Evolutionary conservation across 2,329 filamentous ascomycete species (phyloP).

Genomic region (Juglanconis oblonga): DNA sequence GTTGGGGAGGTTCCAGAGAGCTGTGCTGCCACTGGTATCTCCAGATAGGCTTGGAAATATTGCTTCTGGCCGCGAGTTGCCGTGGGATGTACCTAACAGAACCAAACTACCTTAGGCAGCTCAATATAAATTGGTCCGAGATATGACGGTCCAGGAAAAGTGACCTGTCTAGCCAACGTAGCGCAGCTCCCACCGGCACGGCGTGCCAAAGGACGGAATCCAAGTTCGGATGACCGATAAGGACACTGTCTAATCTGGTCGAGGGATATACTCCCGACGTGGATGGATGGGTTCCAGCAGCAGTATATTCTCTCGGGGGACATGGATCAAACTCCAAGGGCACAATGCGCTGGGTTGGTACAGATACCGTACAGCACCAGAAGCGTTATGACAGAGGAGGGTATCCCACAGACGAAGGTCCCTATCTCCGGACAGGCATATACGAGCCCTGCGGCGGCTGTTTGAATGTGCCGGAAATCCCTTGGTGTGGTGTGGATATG

Average conservation of each 20-base stretch:
- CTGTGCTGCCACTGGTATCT: conserved; percentile 12
- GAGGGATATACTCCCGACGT: background rate
- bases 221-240: conserved; percentile 7
- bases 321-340: background rate
- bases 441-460: background rate
- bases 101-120: conserved; percentile 17
- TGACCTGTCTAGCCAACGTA: background rate
- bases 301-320: background rate
- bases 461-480: background rate
- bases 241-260: background rate
- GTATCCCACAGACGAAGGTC: background rate
- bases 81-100: conserved; percentile 11
- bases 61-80: conserved; percentile 6
- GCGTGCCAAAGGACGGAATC: background rate
- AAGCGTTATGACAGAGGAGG: too few relatives aligned
- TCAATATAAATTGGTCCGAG: conserved; percentile 14
- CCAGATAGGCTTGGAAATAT: conserved; percentile 10
- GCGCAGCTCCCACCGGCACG: background rate
- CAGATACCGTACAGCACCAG: too few relatives aligned
- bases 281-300: background rate
- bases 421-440: background rate
- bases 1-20: background rate
- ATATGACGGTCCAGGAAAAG: conserved; percentile 14
- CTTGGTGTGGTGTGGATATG: background rate
- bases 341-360: too few relatives aligned